Conservation (phyloP, 331 rosid species). For the Phaseolus coccineus region DNA sequence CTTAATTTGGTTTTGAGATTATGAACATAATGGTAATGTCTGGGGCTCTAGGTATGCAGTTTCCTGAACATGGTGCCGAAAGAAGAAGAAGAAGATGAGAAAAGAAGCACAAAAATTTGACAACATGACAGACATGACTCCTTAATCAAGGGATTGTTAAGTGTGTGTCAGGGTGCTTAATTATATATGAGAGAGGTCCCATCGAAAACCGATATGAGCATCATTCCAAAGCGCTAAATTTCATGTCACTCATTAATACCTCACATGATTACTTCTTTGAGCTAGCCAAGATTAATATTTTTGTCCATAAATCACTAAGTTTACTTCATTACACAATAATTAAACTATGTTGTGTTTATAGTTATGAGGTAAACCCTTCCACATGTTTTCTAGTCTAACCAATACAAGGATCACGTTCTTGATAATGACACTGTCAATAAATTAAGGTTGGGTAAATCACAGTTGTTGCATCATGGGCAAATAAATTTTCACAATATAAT, state of each 20-base stretch:
- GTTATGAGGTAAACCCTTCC: conserved; percentile 28
- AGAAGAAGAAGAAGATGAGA: conserved; percentile 18
- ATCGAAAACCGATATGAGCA: conserved; percentile 30
- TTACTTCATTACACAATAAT: background rate
- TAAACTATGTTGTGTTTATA: background rate
- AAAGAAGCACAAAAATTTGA: conserved; percentile 48
- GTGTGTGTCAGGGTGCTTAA: conserved; percentile 16
- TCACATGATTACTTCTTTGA: conserved; percentile 37
- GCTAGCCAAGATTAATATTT: conserved; percentile 18
- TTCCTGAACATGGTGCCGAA: conserved; percentile 35
- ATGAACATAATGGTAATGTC: conserved; percentile 5
- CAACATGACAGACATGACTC: conserved; percentile 52
- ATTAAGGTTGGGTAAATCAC: background rate
- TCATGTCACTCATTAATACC: conserved; percentile 43
- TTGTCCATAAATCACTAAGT: background rate
- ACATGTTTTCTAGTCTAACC: conserved; percentile 8
- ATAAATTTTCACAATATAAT: too few relatives aligned
- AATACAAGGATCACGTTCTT: conserved; percentile 12
- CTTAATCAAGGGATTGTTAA: conserved; percentile 47
- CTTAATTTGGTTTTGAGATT: conserved; percentile 14
- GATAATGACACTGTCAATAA: background rate
- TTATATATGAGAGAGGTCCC: background rate
- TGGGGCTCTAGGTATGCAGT: conserved; percentile 37
- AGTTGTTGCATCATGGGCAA: too few relatives aligned
- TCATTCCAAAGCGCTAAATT: conserved; percentile 34